Evolutionary conservation across 1,139 yeast species (phyloP), one percentile per base, ranked within the genome.

Genomic region (Yamadazyma aaseri): DNA sequence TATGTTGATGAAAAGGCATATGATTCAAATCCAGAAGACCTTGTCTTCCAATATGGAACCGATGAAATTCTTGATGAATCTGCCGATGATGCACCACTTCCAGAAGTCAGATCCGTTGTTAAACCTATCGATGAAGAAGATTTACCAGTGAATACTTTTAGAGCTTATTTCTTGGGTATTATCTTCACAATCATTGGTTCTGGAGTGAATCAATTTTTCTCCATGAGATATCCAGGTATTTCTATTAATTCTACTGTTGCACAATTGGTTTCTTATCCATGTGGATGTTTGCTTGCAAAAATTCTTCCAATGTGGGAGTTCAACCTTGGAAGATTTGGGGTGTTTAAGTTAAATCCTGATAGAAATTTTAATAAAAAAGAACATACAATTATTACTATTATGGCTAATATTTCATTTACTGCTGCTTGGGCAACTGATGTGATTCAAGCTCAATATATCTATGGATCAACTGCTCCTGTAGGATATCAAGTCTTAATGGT

Each of bases 91-190:
- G 29, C 83, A 1, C 81, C 83, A 1, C 80, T 79, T 49, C 76
- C 81, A 4, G 85, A 79, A 51, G 83, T 79, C 4, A 63, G 86
- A 42, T 65, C 85, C 6, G 73, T 76, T 18, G 63, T 78, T 15
- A 70, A 67, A 30, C 76, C 79, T 10, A 55, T 53, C 26, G 82
- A 78, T 47, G 79, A 77, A 44, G 69, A 70, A 2, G 47, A 46
- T 2, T 54, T 63, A 17, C 71, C 74, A 3, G 62, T 67, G 40
- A 84, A 79, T 51, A 77, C 83, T 3, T 45, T 73, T 31, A 64
- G 84, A 49, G 73, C 77, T 5, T 80, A 79, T 33, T 26, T 47
- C 11, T 46, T 78, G 22, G 82, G 79, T 5, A 46, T 73, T 17
- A 40, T 77, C 18, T 79, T 81, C 80, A 61, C 71, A 11, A 60